Conservation (phyloP, 1,139 yeast genomes). For the Lodderomyces orthopsilosis region DNA sequence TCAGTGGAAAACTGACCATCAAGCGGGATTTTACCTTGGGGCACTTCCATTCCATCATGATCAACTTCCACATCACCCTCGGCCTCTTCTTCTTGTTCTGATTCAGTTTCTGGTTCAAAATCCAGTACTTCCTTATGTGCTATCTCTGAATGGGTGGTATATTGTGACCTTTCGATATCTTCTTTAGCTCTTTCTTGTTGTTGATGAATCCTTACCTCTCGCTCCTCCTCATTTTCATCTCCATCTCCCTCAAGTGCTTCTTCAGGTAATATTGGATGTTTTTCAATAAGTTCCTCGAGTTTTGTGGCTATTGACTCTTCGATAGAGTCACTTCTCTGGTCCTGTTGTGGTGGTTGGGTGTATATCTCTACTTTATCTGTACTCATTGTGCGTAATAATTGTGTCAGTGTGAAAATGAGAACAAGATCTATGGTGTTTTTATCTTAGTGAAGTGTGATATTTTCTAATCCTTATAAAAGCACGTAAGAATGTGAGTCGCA, state of each 20-base stretch:
- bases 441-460: too few relatives aligned
- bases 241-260: slow-evolving; percentile 1
- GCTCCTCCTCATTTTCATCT: background rate
- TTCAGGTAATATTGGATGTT: slow-evolving; percentile 8
- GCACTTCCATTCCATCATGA: slow-evolving; percentile 37
- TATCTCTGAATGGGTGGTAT: background rate
- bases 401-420: too few relatives aligned
- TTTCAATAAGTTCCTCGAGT: slow-evolving; percentile 9
- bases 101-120: slow-evolving; percentile 1
- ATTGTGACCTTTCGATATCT: slow-evolving; percentile 2
- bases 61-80: slow-evolving; percentile 19
- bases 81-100: slow-evolving; percentile 1
- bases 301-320: slow-evolving; percentile 7
- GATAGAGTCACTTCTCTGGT: slow-evolving; percentile 2
- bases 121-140: background rate
- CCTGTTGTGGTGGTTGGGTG: slow-evolving; percentile 11
- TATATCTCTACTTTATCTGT: slow-evolving; percentile 10
- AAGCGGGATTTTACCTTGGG: slow-evolving; percentile 38
- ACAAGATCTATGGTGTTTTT: too few relatives aligned
- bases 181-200: slow-evolving; percentile 2
- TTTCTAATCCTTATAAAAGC: too few relatives aligned
- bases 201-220: background rate
- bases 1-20: slow-evolving; percentile 42
- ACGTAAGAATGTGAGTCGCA: too few relatives aligned
- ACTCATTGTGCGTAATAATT: slow-evolving; percentile 5